Base-by-base conservation (phyloP, 1,139 yeast genomes). In the Sugiyamaella paludigena region DNA sequence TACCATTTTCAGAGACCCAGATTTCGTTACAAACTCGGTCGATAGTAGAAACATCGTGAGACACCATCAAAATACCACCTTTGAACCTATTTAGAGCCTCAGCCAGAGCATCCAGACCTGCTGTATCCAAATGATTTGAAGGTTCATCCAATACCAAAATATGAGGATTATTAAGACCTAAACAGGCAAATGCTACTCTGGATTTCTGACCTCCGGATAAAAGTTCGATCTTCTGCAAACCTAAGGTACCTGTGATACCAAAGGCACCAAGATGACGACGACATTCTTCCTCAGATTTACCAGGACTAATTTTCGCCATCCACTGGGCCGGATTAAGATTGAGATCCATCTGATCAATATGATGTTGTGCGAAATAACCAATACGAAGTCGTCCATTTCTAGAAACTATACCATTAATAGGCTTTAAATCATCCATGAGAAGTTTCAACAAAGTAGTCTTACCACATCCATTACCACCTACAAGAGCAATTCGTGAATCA, bases 391-490 rank as follows among this genome's bases (percentile, higher is more conserved):
- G 79, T 36, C 95, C 86, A 63, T 92, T 91, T 57, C 82, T 79
- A 29, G 87, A 77, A 13, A 91, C 85, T 51, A 77, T 75, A 51
- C 99, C 99, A 9, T 72, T 73, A 39, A 81, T 62, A 2, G 98
- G 98, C 19, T 74, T 70, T 49, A 86, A 71, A 58, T 77, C 80
- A 54, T 87, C 96, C 79, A 91, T 83, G 59, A 92, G 74, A 48
- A 92, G 74, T 67, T 91, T 92, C 63, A 92, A 77, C 57, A 92
- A 74, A 1, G 98, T 92, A 10, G 98, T 91, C 70, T 92, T 92
- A 85, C 98, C 98, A 64, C 97, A 88, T 74, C 99, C 99, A 68
- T 92, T 92, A 57, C 97, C 98, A 78, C 99, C 99, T 51, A 92
- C 96, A 58, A 92, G 77, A 1, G 98, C 98, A 59, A 92, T 86